A percentile compares a stretch with the other conserved stretches of the same genome.
These are phyloP conservation scores for Rhodotorula graminis DNA, from an alignment of 768 basidiomycete genomes.

Conservation along the genomic window DNA sequence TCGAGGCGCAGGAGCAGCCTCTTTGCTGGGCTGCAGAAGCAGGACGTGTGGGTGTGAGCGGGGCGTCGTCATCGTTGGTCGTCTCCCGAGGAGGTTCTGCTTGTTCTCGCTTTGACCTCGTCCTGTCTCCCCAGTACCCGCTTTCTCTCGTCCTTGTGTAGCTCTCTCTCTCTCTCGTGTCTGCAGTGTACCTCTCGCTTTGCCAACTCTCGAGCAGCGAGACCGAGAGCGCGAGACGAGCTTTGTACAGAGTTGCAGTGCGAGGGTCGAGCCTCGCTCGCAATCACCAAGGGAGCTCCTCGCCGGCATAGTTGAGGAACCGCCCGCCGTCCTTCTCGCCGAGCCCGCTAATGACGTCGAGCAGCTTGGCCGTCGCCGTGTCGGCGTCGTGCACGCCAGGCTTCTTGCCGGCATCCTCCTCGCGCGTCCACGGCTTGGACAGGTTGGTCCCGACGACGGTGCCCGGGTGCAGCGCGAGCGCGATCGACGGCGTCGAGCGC, in stretches of 20 bases:
- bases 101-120: neutral
- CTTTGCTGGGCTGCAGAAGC: neutral
- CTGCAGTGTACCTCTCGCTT: too few species aligned
- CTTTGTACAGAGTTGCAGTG: too few species aligned
- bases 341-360: conserved; percentile 34
- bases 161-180: neutral
- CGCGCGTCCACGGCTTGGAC: conserved; percentile 35
- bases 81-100: neutral
- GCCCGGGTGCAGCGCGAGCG: conserved; percentile 41
- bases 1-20: neutral
- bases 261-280: neutral
- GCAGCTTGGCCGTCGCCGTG: conserved; percentile 36
- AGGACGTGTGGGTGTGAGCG: neutral
- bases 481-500: conserved; percentile 22
- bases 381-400: conserved; percentile 47
- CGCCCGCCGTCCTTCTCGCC: conserved; percentile 30
- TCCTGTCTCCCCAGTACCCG: too few species aligned
- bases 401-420: conserved; percentile 45
- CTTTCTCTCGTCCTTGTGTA: too few species aligned
- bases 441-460: conserved; percentile 39
- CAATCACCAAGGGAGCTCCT: conserved; percentile 33
- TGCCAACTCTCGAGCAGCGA: too few species aligned
- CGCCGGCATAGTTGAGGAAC: conserved; percentile 39
- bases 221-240: too few species aligned
- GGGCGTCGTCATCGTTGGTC: neutral